These are phyloP conservation scores for Meyerozyma sp. DNA, from an alignment of 1,139 yeast species.

Conservation along the genomic window DNA sequence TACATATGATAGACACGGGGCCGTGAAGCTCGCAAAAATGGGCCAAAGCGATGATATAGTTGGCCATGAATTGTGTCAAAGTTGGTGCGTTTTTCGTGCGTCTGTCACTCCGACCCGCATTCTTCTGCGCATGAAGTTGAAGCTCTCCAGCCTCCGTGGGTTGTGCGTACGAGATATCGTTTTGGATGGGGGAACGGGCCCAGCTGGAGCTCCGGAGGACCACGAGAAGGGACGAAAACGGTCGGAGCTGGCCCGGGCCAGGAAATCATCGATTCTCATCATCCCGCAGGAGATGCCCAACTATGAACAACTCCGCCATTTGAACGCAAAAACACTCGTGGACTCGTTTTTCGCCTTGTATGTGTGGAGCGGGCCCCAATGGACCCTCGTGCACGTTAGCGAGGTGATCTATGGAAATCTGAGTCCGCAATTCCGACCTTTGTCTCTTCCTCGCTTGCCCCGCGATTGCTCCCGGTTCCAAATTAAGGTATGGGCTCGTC, in stretches of 20 bases:
- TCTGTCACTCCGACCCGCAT: not conserved
- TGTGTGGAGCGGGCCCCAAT: constrained; percentile 9
- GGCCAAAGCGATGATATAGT: constrained; percentile 51
- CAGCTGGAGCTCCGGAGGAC: not conserved
- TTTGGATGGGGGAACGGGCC: not conserved
- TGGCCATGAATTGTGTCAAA: constrained; percentile 7
- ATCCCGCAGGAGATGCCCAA: constrained; percentile 1
- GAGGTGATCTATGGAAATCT: constrained; percentile 21
- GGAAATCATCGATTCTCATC: not conserved
- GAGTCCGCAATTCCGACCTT: constrained; percentile 27
- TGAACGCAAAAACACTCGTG: constrained; percentile 13
- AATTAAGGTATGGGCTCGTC: constrained; percentile 8
- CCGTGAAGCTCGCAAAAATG: constrained; percentile 90
- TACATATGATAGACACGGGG: constrained; percentile 70
- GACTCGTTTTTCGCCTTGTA: constrained; percentile 28
- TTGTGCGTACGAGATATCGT: not conserved
- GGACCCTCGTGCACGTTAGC: constrained; percentile 28
- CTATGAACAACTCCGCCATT: constrained; percentile 8
- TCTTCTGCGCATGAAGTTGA: not conserved
- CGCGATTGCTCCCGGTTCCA: constrained; percentile 1
- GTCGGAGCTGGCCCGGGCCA: not conserved
- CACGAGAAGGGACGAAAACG: not conserved
- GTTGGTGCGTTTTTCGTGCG: not conserved
- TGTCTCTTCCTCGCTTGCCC: constrained; percentile 21
- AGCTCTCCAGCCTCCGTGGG: not conserved